These are phyloP conservation scores for Eutrema yunnanense DNA, from an alignment of 345 rosid genomes.

Conservation along the genomic window DNA sequence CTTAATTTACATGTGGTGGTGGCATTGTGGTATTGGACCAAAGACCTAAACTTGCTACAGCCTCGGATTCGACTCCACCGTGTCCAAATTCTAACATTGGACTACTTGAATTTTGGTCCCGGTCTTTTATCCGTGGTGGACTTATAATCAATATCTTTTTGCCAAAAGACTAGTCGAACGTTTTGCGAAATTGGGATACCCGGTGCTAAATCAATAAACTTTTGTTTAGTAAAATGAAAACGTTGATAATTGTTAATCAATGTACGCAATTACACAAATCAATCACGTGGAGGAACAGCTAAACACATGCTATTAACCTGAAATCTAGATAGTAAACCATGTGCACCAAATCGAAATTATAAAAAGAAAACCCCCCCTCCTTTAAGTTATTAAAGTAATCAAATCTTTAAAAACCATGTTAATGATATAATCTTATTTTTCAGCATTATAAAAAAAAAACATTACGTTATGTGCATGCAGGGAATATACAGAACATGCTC, in stretches of 20 bases:
- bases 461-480: slow-evolving; percentile 28
- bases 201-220: background rate
- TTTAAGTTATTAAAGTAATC: background rate
- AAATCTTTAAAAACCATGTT: background rate
- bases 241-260: background rate
- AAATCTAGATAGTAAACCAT: slow-evolving; percentile 22
- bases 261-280: slow-evolving; percentile 4
- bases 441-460: background rate
- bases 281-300: slow-evolving; percentile 29
- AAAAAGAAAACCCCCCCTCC: background rate
- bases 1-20: background rate
- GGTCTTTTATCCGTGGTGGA: background rate
- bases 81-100: background rate
- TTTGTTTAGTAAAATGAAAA: background rate
- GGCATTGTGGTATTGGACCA: background rate
- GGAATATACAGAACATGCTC: slow-evolving; percentile 33
- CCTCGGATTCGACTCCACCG: background rate
- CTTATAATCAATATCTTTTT: too few relatives aligned
- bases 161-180: background rate
- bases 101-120: background rate
- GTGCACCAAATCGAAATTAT: slow-evolving; percentile 22
- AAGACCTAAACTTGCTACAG: background rate
- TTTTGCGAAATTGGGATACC: background rate
- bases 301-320: slow-evolving; percentile 25
- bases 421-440: background rate